These are phyloP conservation scores for Cinnamomum micranthum DNA, from an alignment of 164 flowering plant species.

Conservation along the genomic window DNA sequence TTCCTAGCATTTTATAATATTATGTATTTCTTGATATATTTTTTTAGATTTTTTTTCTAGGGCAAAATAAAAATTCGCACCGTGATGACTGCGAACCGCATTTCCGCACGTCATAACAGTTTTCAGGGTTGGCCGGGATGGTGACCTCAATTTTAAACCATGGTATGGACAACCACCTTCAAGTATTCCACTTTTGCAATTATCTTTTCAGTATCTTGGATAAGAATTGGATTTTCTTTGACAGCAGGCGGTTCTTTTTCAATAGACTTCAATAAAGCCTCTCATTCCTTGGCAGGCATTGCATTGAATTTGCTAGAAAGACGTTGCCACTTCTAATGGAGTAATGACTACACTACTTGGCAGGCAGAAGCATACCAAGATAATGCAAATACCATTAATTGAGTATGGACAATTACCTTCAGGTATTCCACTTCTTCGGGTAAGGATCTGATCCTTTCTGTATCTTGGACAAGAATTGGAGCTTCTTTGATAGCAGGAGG, in stretches of 20 bases:
- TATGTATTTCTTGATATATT: no score
- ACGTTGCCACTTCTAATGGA: neutral
- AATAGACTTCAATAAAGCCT: constrained; percentile 43
- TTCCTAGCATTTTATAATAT: no score
- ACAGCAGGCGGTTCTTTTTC: constrained; percentile 48
- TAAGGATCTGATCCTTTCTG: constrained; percentile 48
- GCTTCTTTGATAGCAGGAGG: constrained; percentile 45
- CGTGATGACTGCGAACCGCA: no score
- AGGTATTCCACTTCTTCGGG: constrained; percentile 56
- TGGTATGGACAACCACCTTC: constrained; percentile 47
- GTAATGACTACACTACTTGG: neutral
- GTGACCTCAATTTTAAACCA: no score
- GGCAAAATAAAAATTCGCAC: no score
- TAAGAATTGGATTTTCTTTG: constrained; percentile 43
- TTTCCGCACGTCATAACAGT: no score
- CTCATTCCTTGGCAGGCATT: constrained; percentile 44
- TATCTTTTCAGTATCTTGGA: constrained; percentile 51
- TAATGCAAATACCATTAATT: neutral
- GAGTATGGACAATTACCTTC: constrained; percentile 51
- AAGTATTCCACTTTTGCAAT: constrained; percentile 62
- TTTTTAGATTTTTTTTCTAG: no score
- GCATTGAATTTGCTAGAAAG: constrained; percentile 15
- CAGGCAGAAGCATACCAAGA: neutral
- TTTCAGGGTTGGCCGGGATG: no score
- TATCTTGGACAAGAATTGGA: constrained; percentile 45